A percentile compares a stretch with the other conserved stretches of the same genome.
Evolutionary conservation across 2,329 filamentous ascomycete genomes (phyloP).

Genomic region (Phialophora macrospora): DNA sequence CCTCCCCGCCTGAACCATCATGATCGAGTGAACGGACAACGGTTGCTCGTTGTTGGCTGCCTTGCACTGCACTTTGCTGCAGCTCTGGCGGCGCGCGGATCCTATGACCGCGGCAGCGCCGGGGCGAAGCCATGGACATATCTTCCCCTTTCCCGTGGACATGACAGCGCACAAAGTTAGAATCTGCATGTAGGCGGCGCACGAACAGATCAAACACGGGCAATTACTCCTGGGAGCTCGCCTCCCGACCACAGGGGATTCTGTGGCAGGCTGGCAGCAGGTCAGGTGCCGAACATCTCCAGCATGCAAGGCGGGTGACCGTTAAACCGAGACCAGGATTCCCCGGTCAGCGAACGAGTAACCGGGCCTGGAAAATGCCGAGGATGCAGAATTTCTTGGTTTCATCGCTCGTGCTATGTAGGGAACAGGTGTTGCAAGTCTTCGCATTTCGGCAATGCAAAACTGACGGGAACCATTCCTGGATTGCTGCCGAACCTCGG

Average conservation of each 20-base stretch:
- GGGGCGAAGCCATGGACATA: neutral
- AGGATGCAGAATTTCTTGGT: conserved; percentile 15
- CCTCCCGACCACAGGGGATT: neutral
- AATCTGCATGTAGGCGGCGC: neutral
- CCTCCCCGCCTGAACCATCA: neutral
- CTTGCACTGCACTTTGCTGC: conserved; percentile 17
- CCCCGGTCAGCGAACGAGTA: conserved; percentile 10
- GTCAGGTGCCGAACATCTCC: conserved; percentile 22
- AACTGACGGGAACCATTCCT: conserved; percentile 13
- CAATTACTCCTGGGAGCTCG: neutral
- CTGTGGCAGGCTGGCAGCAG: conserved; percentile 1
- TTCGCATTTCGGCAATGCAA: conserved; percentile 18
- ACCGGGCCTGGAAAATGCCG: conserved; percentile 14
- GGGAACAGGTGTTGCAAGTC: conserved; percentile 20
- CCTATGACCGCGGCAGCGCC: neutral
- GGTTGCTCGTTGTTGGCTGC: conserved; percentile 19
- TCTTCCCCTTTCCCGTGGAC: neutral
- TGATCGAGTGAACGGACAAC: conserved; percentile 1
- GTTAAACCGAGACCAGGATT: conserved; percentile 17
- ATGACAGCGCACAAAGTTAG: conserved; percentile 1
- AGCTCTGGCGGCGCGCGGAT: neutral
- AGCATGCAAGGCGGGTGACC: conserved; percentile 21
- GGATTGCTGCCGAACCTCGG: conserved; percentile 2
- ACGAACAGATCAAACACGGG: neutral
- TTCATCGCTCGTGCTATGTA: conserved; percentile 12